Evolutionary conservation across 2,329 filamentous ascomycete genomes (phyloP).

Genomic region (Microthyrium microscopicum): DNA sequence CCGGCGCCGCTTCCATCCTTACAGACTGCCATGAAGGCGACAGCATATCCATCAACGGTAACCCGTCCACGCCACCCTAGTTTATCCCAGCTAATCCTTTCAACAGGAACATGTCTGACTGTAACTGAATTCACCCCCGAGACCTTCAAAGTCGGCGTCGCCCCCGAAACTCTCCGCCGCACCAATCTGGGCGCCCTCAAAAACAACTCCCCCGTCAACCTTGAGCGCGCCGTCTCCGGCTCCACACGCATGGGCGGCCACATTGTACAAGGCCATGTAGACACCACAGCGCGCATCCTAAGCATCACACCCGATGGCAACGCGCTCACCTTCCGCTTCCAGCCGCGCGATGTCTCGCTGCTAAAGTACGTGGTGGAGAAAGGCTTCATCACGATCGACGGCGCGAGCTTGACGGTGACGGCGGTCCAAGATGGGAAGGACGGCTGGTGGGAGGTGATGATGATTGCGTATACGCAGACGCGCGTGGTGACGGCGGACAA

Average conservation of each 20-base stretch:
- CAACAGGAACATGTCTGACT: constrained; percentile 82
- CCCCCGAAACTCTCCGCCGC: constrained; percentile 86
- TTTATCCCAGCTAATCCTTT: constrained; percentile 4
- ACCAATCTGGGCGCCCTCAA: constrained; percentile 76
- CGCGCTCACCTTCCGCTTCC: constrained; percentile 71
- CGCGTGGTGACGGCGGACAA: constrained; percentile 72
- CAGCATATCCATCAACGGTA: constrained; percentile 88
- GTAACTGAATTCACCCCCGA: constrained; percentile 52
- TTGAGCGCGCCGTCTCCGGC: constrained; percentile 83
- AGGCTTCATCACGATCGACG: constrained; percentile 87
- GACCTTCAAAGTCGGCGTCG: constrained; percentile 79
- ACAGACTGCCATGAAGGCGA: constrained; percentile 74
- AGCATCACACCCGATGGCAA: constrained; percentile 70
- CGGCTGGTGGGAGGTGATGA: constrained; percentile 90
- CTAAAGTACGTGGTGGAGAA: constrained; percentile 89
- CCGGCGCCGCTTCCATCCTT: constrained; percentile 58
- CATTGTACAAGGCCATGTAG: constrained; percentile 95
- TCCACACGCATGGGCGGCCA: constrained; percentile 94
- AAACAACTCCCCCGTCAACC: constrained; percentile 58
- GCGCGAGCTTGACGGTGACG: constrained; percentile 85
- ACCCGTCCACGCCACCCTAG: no score
- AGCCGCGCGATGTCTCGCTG: constrained; percentile 50
- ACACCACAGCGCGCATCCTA: constrained; percentile 65
- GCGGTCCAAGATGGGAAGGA: constrained; percentile 61
- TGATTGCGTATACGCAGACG: constrained; percentile 92